Percentiles rank a stretch among this genome's conserved stretches.
These are phyloP conservation scores for Hemisphaericaspora subhashii DNA, from an alignment of 1,139 yeast species.

Conservation along the genomic window DNA sequence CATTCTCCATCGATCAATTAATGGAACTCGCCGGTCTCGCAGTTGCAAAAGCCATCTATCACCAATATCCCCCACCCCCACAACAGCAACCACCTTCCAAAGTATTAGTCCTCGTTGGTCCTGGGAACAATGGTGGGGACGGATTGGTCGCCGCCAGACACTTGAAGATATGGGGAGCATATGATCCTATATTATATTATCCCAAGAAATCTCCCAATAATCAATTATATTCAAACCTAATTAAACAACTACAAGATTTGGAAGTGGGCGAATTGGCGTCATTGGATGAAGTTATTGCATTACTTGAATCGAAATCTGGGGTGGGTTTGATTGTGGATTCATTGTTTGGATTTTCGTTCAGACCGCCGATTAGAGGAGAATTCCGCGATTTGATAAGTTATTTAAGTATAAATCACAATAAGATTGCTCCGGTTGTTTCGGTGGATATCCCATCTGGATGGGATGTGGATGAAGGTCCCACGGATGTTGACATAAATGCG, in stretches of 20 bases:
- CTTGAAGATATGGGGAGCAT: constrained; percentile 70
- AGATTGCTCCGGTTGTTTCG: constrained; percentile 62
- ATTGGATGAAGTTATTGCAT: constrained; percentile 34
- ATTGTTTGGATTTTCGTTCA: constrained; percentile 89
- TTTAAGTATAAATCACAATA: constrained; percentile 34
- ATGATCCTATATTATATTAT: constrained; percentile 66
- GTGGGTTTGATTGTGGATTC: constrained; percentile 65
- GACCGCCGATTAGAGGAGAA: constrained; percentile 84
- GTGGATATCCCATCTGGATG: constrained; percentile 96
- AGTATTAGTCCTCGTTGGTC: constrained; percentile 80
- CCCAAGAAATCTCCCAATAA: constrained; percentile 56
- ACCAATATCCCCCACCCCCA: constrained; percentile 51
- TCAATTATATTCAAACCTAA: constrained; percentile 45
- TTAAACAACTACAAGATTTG: constrained; percentile 60
- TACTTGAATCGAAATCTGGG: constrained; percentile 17
- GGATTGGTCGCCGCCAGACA: constrained; percentile 96
- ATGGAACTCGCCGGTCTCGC: constrained; percentile 97
- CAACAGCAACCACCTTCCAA: constrained; percentile 18
- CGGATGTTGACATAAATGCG: constrained; percentile 52
- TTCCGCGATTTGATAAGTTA: constrained; percentile 58
- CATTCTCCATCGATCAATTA: constrained; percentile 87
- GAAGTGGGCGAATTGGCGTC: constrained; percentile 45
- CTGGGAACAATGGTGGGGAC: constrained; percentile 97
- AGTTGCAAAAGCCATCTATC: constrained; percentile 83
- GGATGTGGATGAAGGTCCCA: constrained; percentile 91